A percentile compares a stretch with the other conserved stretches of the same genome.
phyloP scores from a whole-genome alignment of 176 grass and related monocot genomes.

The Pontederia crassipes region DNA sequence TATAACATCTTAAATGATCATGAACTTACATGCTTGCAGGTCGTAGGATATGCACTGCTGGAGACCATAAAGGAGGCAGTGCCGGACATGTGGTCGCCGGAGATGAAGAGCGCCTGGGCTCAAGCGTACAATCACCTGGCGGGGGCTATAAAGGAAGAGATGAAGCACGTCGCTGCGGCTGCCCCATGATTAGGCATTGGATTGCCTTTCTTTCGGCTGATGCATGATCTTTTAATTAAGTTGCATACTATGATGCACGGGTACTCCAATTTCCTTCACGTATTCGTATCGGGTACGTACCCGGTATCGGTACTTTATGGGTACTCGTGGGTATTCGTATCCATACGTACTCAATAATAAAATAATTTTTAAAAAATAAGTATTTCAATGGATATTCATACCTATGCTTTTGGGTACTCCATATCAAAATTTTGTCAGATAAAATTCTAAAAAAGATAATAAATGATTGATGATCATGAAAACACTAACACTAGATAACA shows the following conservation, averaged over 20 bases:
- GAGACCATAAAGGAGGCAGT: constrained; percentile 61
- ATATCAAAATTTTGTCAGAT: too few species aligned
- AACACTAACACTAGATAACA: too few species aligned
- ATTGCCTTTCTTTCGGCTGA: too few species aligned
- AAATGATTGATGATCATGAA: too few species aligned
- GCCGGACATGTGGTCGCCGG: constrained; percentile 47
- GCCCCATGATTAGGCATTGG: too few species aligned
- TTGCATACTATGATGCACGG: not conserved
- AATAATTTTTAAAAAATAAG: too few species aligned
- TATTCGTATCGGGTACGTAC: too few species aligned
- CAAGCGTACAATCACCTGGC: constrained; percentile 55
- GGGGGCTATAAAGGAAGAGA: constrained; percentile 56
- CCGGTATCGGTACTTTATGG: too few species aligned
- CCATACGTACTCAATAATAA: not conserved
- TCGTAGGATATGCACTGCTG: constrained; percentile 58
- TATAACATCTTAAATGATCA: not conserved
- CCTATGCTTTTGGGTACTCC: too few species aligned
- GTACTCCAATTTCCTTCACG: not conserved
- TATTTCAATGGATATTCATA: too few species aligned
- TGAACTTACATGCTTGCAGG: constrained; percentile 13
- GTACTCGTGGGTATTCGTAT: not conserved
- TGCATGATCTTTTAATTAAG: too few species aligned
- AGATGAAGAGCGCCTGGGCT: constrained; percentile 71
- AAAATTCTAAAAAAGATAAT: too few species aligned
- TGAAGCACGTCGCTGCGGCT: constrained; percentile 19